These are phyloP conservation scores for Clavispora asparagi DNA, from an alignment of 805 yeast genomes.

Conservation along the genomic window DNA sequence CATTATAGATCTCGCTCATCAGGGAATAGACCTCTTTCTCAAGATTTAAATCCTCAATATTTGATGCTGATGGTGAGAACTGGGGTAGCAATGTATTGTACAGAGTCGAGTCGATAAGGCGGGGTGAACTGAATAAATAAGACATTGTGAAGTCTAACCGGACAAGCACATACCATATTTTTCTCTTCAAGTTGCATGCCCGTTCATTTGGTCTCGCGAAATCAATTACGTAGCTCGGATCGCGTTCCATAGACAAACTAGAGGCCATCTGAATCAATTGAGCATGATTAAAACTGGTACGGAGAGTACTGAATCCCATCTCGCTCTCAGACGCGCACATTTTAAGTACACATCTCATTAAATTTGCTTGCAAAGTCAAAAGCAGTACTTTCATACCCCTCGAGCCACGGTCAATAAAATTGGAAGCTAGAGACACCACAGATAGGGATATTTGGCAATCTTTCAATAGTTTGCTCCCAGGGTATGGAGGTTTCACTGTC, in stretches of 20 bases:
- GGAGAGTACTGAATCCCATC: conserved; percentile 6
- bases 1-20: conserved; percentile 2
- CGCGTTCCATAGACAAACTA: conserved; percentile 10
- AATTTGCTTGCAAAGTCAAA: conserved; percentile 15
- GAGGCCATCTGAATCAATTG: conserved; percentile 9
- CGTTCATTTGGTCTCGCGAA: conserved; percentile 6
- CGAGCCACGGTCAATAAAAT: conserved; percentile 9
- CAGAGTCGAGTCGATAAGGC: conserved; percentile 1
- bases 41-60: conserved; percentile 6
- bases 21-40: conserved; percentile 5
- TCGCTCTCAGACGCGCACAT: conserved; percentile 14
- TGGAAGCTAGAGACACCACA: conserved; percentile 11
- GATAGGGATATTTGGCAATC: conserved; percentile 13
- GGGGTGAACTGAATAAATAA: conserved; percentile 9
- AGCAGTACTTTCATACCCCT: conserved; percentile 8
- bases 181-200: conserved; percentile 10
- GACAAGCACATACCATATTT: conserved; percentile 13
- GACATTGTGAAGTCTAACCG: conserved; percentile 9
- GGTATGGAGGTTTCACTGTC: conserved; percentile 1
- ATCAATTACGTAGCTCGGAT: conserved; percentile 9
- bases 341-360: conserved; percentile 9
- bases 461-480: conserved; percentile 4
- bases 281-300: conserved; percentile 5
- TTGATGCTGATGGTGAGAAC: conserved; percentile 5
- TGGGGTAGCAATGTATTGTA: conserved; percentile 10